Evolutionary conservation across 2,329 filamentous ascomycete species (phyloP).

Genomic region (Penicillium brasilianum): DNA sequence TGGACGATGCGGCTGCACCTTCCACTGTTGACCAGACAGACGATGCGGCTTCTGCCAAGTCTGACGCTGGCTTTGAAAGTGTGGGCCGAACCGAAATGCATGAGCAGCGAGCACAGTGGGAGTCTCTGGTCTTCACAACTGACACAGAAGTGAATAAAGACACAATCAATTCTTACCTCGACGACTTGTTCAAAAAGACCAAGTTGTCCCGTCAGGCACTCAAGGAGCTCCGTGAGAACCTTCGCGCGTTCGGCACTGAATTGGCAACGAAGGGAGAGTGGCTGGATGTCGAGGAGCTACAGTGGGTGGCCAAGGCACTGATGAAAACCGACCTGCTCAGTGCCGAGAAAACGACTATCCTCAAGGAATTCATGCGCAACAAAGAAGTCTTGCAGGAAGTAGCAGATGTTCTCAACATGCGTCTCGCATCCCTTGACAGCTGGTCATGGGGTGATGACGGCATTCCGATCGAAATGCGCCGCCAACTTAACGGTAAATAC

Average conservation of each 20-base stretch:
- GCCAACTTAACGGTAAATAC: constrained; percentile 63
- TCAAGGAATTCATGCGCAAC: constrained; percentile 58
- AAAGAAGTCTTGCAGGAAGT: constrained; percentile 58
- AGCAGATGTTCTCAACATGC: constrained; percentile 63
- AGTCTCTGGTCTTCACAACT: constrained; percentile 59
- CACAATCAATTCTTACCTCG: constrained; percentile 57
- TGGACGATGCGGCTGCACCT: constrained; percentile 32
- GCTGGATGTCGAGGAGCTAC: constrained; percentile 51
- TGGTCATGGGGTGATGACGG: constrained; percentile 58
- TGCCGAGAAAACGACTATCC: constrained; percentile 56
- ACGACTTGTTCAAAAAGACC: constrained; percentile 55
- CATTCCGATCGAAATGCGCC: constrained; percentile 56
- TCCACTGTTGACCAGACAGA: constrained; percentile 25
- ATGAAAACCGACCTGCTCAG: constrained; percentile 57
- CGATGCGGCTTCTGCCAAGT: constrained; percentile 29
- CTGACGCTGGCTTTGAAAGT: constrained; percentile 49
- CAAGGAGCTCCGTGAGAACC: constrained; percentile 45
- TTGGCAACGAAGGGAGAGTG: constrained; percentile 38
- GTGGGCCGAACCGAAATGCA: constrained; percentile 61
- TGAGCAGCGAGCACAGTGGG: constrained; percentile 60
- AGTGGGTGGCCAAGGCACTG: constrained; percentile 55
- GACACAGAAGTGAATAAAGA: constrained; percentile 52
- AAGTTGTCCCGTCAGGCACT: constrained; percentile 50
- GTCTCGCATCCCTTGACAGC: constrained; percentile 55
- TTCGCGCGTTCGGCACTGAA: constrained; percentile 46